These are phyloP conservation scores for Schwanniomyces etchellsii DNA, from an alignment of 1,139 yeast genomes.

Conservation along the genomic window DNA sequence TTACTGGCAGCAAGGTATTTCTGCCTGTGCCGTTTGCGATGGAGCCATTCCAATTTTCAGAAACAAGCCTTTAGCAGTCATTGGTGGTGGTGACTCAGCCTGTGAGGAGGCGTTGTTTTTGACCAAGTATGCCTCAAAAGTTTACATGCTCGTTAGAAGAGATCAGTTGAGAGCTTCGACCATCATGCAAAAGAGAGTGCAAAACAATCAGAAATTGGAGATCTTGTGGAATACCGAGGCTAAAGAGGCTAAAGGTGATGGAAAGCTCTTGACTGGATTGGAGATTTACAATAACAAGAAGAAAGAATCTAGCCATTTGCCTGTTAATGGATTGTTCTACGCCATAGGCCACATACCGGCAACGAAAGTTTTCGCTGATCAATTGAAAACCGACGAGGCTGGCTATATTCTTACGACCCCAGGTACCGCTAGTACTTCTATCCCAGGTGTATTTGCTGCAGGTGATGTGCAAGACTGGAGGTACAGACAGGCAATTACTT, in stretches of 20 bases:
- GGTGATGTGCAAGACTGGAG: conserved; percentile 98
- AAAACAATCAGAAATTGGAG: conserved; percentile 81
- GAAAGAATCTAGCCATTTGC: conserved; percentile 59
- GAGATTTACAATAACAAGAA: conserved; percentile 67
- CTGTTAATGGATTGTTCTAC: conserved; percentile 89
- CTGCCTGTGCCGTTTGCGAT: conserved; percentile 99
- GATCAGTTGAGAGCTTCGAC: conserved; percentile 91
- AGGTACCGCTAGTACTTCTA: conserved; percentile 83
- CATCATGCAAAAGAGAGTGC: conserved; percentile 92
- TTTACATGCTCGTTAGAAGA: conserved; percentile 86
- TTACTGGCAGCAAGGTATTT: conserved; percentile 98
- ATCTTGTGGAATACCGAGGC: conserved; percentile 84
- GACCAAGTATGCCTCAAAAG: conserved; percentile 96
- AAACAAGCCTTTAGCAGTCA: conserved; percentile 93
- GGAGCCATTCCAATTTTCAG: conserved; percentile 99
- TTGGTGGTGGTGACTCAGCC: conserved; percentile 99
- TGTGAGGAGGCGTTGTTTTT: conserved; percentile 97
- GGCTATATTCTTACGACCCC: conserved; percentile 89
- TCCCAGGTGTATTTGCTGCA: conserved; percentile 93
- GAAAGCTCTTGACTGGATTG: conserved; percentile 61
- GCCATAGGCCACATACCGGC: conserved; percentile 99
- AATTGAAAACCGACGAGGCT: conserved; percentile 75
- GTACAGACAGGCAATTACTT: conserved; percentile 98
- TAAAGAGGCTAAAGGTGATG: conserved; percentile 87
- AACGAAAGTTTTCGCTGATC: conserved; percentile 66